Evolutionary conservation across 2,329 filamentous ascomycete species (phyloP).

Genomic region (Allantophomopsis cytisporea): DNA sequence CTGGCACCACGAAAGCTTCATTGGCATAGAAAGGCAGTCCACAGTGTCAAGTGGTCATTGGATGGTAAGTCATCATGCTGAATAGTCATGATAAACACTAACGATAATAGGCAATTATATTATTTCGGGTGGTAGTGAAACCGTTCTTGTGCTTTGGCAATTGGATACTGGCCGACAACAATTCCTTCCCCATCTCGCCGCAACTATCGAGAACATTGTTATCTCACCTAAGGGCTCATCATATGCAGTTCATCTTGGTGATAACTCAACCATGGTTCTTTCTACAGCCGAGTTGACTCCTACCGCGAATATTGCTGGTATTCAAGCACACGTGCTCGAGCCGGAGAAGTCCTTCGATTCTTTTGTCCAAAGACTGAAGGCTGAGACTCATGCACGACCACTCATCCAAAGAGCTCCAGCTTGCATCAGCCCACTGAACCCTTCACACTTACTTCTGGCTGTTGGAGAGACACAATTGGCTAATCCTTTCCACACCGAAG

Average conservation of each 20-base stretch:
- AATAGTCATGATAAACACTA: conserved; percentile 12
- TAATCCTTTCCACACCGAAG: conserved; percentile 32
- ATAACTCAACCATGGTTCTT: conserved; percentile 84
- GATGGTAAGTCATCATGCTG: conserved; percentile 49
- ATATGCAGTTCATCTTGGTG: conserved; percentile 75
- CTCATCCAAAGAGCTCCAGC: conserved; percentile 34
- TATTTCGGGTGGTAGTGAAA: conserved; percentile 84
- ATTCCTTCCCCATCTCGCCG: conserved; percentile 80
- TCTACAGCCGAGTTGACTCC: conserved; percentile 84
- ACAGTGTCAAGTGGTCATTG: conserved; percentile 77
- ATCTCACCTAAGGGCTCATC: conserved; percentile 69
- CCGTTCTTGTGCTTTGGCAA: conserved; percentile 85
- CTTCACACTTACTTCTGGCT: conserved; percentile 53
- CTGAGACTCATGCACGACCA: conserved; percentile 11
- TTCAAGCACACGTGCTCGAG: conserved; percentile 52
- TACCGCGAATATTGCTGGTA: conserved; percentile 68
- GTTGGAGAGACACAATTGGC: conserved; percentile 49
- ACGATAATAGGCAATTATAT: conserved; percentile 65
- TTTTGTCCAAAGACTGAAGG: conserved; percentile 32
- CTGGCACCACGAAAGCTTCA: conserved; percentile 55
- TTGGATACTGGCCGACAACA: conserved; percentile 73
- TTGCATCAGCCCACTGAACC: conserved; percentile 44
- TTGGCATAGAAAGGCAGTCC: conserved; percentile 81
- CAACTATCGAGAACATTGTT: conserved; percentile 71
- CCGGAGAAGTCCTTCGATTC: conserved; percentile 35